Base-by-base conservation (phyloP, 2,329 filamentous ascomycete genomes). In the Ophiosphaerella herpotricha region DNA sequence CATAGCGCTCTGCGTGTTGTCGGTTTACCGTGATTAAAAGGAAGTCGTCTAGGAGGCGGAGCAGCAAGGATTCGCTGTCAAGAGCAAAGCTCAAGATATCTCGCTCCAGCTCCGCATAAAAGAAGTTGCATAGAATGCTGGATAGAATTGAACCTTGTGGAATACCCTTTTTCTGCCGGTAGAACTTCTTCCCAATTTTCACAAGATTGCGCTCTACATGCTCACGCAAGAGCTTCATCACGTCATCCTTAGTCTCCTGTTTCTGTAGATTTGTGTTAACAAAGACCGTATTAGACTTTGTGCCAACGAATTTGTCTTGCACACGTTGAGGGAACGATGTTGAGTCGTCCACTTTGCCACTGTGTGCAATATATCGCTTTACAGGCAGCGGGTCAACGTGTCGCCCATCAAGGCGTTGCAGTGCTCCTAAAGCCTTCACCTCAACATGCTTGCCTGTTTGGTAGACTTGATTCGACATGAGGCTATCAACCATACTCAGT, bases 101-200 rank as follows among this genome's bases (percentile, higher is more conserved):
- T 6, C 75, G 74, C 72, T 99, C 94, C 1, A 97, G 82, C 55
- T 94, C 86, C 5, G 90, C 92, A 68, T 99, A 99, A 72, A 97
- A 97, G 74, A 96, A 93, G 74, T 91, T 97, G 78, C 94, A 97
- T 5, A 99, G 79, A 35, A 91, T 79, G 37, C 88, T 89, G 0
- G 92, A 97, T 5, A 99, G 71, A 1, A 97, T 82, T 0, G 92
- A 97, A 7, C 94, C 94, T 71, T 99, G 94, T 0, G 94, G 92
- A 34, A 99, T 97, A 12, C 94, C 94, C 18, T 82, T 78, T 70
- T 86, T 93, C 70, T 99, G 94, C 21, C 90, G 84, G 70, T 94
- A 97, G 70, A 86, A 91, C 60, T 87, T 90, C 75, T 91, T 93
- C 40, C 91, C 92, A 34, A 97, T 87, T 66, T 89, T 91, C 65